Evolutionary conservation across 306 rosid species (phyloP).

Genomic region (Lathyrus aphaca): DNA sequence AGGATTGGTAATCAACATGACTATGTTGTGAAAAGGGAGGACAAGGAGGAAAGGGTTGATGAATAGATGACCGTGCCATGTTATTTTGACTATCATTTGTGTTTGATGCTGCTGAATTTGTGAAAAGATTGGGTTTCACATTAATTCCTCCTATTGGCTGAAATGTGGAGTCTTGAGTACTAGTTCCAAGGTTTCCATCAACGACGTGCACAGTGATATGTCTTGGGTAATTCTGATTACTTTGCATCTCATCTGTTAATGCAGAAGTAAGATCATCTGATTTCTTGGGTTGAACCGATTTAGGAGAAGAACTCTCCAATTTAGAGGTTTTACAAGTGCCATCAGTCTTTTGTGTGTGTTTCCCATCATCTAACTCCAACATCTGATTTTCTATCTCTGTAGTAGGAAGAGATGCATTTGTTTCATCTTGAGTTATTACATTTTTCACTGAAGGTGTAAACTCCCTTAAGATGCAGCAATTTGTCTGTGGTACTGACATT

Average conservation of each 20-base stretch:
- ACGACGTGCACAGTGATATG: constrained; percentile 87
- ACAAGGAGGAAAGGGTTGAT: constrained; percentile 66
- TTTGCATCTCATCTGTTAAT: constrained; percentile 69
- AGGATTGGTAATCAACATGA: constrained; percentile 64
- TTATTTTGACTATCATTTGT: constrained; percentile 61
- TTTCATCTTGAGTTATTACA: constrained; percentile 49
- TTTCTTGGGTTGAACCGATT: constrained; percentile 57
- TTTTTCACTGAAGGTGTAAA: constrained; percentile 66
- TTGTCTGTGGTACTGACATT: constrained; percentile 44
- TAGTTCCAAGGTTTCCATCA: constrained; percentile 69
- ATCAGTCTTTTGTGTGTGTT: constrained; percentile 46
- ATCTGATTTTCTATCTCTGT: constrained; percentile 56
- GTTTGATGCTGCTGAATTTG: constrained; percentile 60
- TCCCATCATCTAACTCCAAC: constrained; percentile 54
- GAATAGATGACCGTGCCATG: constrained; percentile 58
- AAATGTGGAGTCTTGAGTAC: constrained; percentile 57
- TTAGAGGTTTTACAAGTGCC: constrained; percentile 50
- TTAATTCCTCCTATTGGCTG: constrained; percentile 60
- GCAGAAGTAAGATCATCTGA: constrained; percentile 55
- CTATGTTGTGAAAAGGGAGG: constrained; percentile 63
- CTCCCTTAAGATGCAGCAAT: constrained; percentile 54
- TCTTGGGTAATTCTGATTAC: constrained; percentile 77
- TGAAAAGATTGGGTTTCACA: constrained; percentile 49
- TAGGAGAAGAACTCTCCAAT: constrained; percentile 49
- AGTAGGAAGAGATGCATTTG: constrained; percentile 53